Percentiles rank a stretch among this genome's conserved stretches.
phyloP scores from a whole-genome alignment of 352 stramenopile species.

The Chrysophaeum taylorii region DNA sequence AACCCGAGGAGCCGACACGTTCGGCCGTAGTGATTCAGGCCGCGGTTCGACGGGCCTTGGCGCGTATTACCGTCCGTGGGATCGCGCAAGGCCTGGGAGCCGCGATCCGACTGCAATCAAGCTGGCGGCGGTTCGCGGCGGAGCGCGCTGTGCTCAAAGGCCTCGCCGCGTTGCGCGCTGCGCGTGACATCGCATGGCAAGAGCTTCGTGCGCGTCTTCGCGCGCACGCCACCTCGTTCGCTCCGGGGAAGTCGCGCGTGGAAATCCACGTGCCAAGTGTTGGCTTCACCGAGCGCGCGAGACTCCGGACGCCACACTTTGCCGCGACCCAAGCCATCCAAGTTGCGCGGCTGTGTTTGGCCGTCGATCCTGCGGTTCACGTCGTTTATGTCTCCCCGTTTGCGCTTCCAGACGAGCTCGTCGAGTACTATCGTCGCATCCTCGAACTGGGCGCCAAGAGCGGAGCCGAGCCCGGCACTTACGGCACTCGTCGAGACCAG shows the following conservation, averaged over 20 bases:
- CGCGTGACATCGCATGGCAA: neutral
- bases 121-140: conserved; percentile 34
- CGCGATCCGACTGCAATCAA: too few species aligned
- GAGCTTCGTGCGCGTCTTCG: neutral
- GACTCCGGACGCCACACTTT: neutral
- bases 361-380: conserved; percentile 41
- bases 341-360: neutral
- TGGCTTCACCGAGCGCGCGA: neutral
- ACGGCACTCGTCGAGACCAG: too few species aligned
- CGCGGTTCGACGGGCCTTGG: conserved; percentile 39
- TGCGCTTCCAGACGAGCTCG: conserved; percentile 56
- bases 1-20: neutral
- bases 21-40: conserved; percentile 48
- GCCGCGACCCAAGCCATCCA: neutral
- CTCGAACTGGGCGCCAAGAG: conserved; percentile 42
- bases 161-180: neutral
- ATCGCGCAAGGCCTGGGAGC: too few species aligned
- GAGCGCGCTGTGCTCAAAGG: neutral
- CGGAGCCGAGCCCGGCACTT: conserved; percentile 44
- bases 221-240: neutral
- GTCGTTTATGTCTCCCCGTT: conserved; percentile 70
- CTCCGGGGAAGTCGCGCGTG: neutral
- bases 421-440: conserved; percentile 64
- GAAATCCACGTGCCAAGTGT: neutral
- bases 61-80: too few species aligned